Base-by-base conservation (phyloP, 1,284 basidiomycete species). In the Ganoderma boninense region DNA sequence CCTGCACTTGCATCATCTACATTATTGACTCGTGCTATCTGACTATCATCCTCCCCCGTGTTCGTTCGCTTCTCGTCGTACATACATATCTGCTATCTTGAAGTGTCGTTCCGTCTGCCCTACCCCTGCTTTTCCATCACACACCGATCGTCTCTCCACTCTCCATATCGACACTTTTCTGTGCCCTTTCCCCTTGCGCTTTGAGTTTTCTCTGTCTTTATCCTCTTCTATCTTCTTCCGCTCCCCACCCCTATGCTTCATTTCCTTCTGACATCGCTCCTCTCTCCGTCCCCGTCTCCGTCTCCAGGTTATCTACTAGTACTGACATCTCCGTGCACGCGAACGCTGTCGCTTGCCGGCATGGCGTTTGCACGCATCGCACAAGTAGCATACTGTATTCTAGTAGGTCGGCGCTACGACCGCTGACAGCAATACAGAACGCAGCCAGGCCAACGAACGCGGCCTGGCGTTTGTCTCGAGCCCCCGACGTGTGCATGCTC, bases 21-120 rank as follows among this genome's bases (percentile, higher is more conserved):
- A 65, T 73, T 69, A 70, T 73, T 72, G 66, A 59, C 49, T 63
- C 65, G 54, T 38, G 64, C 70, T 62, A 38, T 73, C 65, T 40
- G 64, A 61, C 44, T 42, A 14, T 61, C 35, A 32, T 49, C 54
- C n/a, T 62, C 44, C 56, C 59, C 35, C 52, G 42, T 42, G 43
- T 67, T 69, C 54, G 65, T 72, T 67, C 62, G 35, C 14, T n/a
- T 32, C 23, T 67, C 62, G 44, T 64, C 54, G 54, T 57, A 57
- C 54, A 65, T 57, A 57, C 54, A 65, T 73, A 69, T 64, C 68
- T 49, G 42, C 64, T 69, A 43, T 62, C 60, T 57, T 16, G 16
- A 18, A 18, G 14, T 20, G 29, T 16, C 11, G 54, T 13, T 26
- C 26, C 49, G 26, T 54, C 11, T 54, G 13, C 44, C 44, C 26